Conservation (phyloP, 441 rosid species). For the Populus trichocarpa region DNA sequence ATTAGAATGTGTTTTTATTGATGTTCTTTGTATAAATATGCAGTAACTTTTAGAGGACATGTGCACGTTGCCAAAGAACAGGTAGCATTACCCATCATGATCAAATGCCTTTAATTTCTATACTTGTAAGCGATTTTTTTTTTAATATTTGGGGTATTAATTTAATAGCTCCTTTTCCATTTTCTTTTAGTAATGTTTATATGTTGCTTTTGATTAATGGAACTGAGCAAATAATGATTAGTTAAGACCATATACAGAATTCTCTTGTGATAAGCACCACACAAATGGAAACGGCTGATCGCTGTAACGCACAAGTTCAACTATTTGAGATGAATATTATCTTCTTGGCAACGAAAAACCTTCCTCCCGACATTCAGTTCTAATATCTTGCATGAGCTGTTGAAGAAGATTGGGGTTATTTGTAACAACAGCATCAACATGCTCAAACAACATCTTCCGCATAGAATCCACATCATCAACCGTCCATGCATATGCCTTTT, state of each 20-base stretch:
- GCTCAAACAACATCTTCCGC: conserved; percentile 61
- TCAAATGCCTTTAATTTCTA: too few species aligned
- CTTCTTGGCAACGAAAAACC: conserved; percentile 50
- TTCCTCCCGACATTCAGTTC: conserved; percentile 71
- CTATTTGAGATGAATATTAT: neutral
- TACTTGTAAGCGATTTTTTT: too few species aligned
- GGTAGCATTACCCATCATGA: too few species aligned
- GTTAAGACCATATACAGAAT: neutral
- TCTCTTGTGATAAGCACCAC: neutral
- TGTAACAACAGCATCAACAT: conserved; percentile 77
- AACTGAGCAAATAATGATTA: neutral
- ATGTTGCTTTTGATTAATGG: too few species aligned
- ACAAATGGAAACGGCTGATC: neutral
- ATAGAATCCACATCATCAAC: conserved; percentile 77
- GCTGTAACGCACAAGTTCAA: neutral
- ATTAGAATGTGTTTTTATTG: too few species aligned
- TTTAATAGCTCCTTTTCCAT: too few species aligned
- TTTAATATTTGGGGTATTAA: too few species aligned
- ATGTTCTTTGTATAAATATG: too few species aligned
- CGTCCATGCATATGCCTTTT: conserved; percentile 86
- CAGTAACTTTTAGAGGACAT: too few species aligned
- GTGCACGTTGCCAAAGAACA: too few species aligned
- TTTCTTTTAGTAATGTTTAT: too few species aligned
- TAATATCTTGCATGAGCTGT: conserved; percentile 58
- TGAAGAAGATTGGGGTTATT: conserved; percentile 66